Percentiles rank a stretch among this genome's conserved stretches.
Evolutionary conservation across 495 filamentous ascomycete genomes (phyloP).

Genomic region (Emericellopsis terricola): DNA sequence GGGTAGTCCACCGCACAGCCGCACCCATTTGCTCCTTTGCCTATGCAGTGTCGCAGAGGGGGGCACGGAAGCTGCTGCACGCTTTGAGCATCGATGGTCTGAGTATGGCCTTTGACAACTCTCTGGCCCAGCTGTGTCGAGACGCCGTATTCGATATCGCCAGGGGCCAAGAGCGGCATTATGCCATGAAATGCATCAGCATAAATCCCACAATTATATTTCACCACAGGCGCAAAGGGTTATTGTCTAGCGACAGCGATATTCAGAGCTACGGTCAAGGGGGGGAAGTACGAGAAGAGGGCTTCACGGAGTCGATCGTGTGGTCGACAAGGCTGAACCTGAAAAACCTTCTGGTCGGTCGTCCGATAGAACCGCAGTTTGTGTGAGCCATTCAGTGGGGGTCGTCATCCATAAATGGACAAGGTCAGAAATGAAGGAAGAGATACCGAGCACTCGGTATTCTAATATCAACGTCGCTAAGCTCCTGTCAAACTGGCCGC

Average conservation of each 20-base stretch:
- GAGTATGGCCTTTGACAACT: slow-evolving; percentile 26
- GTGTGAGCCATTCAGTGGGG: neutral
- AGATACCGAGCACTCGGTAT: no score
- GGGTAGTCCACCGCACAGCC: slow-evolving; percentile 24
- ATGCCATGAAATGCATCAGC: slow-evolving; percentile 22
- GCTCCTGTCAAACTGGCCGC: no score
- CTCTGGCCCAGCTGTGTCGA: slow-evolving; percentile 29
- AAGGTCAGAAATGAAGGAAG: no score
- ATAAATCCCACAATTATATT: slow-evolving; percentile 28
- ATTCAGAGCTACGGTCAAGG: slow-evolving; percentile 14
- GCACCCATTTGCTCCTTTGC: slow-evolving; percentile 32
- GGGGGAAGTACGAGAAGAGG: slow-evolving; percentile 16
- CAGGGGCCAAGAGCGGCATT: neutral
- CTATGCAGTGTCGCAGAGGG: slow-evolving; percentile 35
- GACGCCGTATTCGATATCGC: slow-evolving; percentile 5
- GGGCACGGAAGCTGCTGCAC: slow-evolving; percentile 33
- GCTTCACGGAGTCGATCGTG: slow-evolving; percentile 24
- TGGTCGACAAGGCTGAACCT: slow-evolving; percentile 31
- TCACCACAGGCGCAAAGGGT: slow-evolving; percentile 23
- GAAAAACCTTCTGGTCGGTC: slow-evolving; percentile 8
- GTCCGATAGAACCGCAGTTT: slow-evolving; percentile 8
- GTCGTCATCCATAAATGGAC: no score
- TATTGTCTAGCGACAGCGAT: slow-evolving; percentile 22
- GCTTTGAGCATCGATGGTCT: slow-evolving; percentile 23
- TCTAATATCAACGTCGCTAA: no score